Base-by-base conservation (phyloP, 345 rosid species). In the Acer negundo region DNA sequence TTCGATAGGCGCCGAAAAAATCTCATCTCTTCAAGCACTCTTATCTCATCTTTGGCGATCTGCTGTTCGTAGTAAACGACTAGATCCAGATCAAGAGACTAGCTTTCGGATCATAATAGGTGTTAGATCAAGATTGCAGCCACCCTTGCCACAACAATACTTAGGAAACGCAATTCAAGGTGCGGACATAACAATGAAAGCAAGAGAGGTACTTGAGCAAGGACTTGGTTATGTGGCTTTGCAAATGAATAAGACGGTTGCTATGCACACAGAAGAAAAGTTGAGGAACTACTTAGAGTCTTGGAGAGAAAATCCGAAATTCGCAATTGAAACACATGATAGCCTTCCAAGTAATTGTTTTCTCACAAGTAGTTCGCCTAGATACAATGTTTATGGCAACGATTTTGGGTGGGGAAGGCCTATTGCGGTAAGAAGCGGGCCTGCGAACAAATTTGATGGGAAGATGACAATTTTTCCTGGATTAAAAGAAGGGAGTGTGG, bases 381-480 rank as follows among this genome's bases (percentile, higher is more conserved):
- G 77, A 19, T 62, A 70, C 65, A 17, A 77, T 35, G 76, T 76
- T 55, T 76, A 72, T 12, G 83, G 80, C 2, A 64, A 62, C 19
- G 78, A 76, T 28, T 83, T 79, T 16, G 80, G 83, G 8, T 77
- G 80, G 83, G 85, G 81, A 70, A 76, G 26, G 46, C 78, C 82
- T 9, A 24, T 73, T 51, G 80, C 80, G 12, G 80, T 77, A 17
- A 31, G 82, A 64, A 76, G 82, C 13, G 81, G 81, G 0, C 56
- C 16, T 2, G 70, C 15, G 1, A 79, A 67, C 64, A 66, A 44
- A 44, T 19, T 1, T 19, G 56, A 10, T 58, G 67, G 72, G 44
- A 64, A 65, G 77, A 26, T 72, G 1, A 65, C 76, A 2, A 0
- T 78, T 10, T 72, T 62, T 38, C 59, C 58, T 0, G 77, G 81